Evolutionary conservation across 441 rosid genomes (phyloP).

Genomic region (Brassica balearica): DNA sequence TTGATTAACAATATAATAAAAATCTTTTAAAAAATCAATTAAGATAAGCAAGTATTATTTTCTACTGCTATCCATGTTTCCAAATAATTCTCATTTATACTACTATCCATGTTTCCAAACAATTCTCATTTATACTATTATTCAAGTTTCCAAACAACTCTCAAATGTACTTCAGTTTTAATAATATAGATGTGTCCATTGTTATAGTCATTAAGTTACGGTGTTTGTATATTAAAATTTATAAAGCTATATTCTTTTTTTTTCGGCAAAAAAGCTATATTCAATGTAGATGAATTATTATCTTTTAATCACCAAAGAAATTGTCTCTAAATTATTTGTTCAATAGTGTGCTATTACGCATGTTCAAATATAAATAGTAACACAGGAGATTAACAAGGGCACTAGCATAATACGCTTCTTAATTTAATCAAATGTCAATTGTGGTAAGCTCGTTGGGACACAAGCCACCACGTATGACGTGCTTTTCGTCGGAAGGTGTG

Average conservation of each 20-base stretch:
- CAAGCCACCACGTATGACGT: slow-evolving; percentile 20
- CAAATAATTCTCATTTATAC: too few species aligned
- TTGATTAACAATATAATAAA: too few species aligned
- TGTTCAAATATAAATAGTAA: neutral
- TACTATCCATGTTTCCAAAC: too few species aligned
- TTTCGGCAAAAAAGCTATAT: neutral
- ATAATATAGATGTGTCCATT: neutral
- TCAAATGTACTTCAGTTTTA: too few species aligned
- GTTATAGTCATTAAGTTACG: neutral
- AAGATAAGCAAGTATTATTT: too few species aligned
- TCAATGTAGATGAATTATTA: neutral
- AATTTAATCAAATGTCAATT: neutral
- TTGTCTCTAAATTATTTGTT: neutral
- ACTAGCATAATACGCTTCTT: neutral
- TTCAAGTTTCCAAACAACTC: too few species aligned
- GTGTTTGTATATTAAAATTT: neutral
- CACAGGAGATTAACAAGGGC: neutral
- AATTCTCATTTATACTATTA: too few species aligned
- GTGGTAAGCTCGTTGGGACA: neutral
- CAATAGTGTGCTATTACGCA: neutral
- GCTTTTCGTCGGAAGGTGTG: slow-evolving; percentile 22
- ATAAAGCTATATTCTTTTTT: neutral
- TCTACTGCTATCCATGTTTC: too few species aligned
- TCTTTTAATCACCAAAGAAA: neutral
- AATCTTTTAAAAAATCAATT: too few species aligned